Conservation (phyloP, 306 rosid genomes). For the Corylus americana region DNA sequence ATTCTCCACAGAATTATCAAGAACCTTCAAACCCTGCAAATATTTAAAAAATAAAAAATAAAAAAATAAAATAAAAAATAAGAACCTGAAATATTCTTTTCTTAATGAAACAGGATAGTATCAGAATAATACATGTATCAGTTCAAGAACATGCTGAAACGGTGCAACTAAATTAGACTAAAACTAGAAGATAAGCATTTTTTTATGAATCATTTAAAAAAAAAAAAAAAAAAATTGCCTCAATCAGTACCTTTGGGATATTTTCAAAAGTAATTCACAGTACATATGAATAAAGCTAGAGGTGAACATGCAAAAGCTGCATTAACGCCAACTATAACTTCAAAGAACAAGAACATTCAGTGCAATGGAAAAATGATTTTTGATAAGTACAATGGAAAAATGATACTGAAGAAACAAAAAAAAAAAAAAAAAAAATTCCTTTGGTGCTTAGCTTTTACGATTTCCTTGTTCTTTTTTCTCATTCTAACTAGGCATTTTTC, state of each 20-base stretch:
- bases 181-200: conserved; percentile 4
- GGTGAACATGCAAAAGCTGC: neutral
- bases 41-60: neutral
- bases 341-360: neutral
- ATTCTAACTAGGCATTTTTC: too few species aligned
- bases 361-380: neutral
- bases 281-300: neutral
- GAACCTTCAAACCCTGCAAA: conserved; percentile 74
- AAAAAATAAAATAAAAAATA: neutral
- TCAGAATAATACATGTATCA: neutral
- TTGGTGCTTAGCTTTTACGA: too few species aligned
- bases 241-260: neutral
- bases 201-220: neutral
- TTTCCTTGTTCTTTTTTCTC: too few species aligned
- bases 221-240: neutral
- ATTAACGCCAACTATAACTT: neutral
- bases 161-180: neutral
- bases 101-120: conserved; percentile 9
- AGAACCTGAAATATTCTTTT: conserved; percentile 8
- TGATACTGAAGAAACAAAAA: neutral
- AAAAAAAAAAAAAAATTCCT: neutral
- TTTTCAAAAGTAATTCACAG: neutral
- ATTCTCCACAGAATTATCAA: conserved; percentile 91
- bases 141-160: neutral
- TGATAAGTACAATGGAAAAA: neutral